Base-by-base conservation (phyloP, 805 yeast genomes). In the Vanderwaltozyma tropicalis region DNA sequence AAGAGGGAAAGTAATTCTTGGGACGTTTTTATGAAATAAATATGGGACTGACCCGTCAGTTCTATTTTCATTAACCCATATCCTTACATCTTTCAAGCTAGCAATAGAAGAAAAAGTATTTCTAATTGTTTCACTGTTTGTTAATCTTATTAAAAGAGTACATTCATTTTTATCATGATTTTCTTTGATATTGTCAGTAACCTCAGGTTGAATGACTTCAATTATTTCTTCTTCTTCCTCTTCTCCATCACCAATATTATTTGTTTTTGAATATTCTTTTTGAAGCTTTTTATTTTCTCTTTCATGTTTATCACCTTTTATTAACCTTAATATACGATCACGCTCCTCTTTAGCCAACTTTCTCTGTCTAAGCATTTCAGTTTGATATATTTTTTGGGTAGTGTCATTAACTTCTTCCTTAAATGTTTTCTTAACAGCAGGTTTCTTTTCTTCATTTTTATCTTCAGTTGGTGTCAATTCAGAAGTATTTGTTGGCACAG, bases 71-170 rank as follows among this genome's bases (percentile, higher is more conserved):
- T 77, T 78, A 4, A 83, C 61, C 77, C 80, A 79, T 15, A 55
- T 59, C 37, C 95, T 64, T 3, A 85, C 87, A 32, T 68, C 70
- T 15, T 61, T 60, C 27, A 85, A 62, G 1, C 73, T 71, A 10
- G 68, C 64, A 2, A 47, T 41, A 1, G 70, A 55, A 1, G 50
- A 41, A 47, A 84, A 83, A 17, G 64, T 64, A 33, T 73, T 68
- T 38, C 67, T 70, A 3, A 80, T 40, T 1, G 80, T 63, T 11
- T 66, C 62, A 0, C 94, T 89, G 57, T 84, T 81, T 33, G 84
- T 68, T 28, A 81, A 62, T 46, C 82, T 73, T 11, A 85, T 64
- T n/a, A 74, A 69, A 11, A 80, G 57, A 0, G 66, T 55, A 44
- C 84, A 63, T 16, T 32, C 47, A 29, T 37, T 52, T 21, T 45